Base-by-base conservation (phyloP, 1,139 yeast species). In the Pichia sp. region DNA sequence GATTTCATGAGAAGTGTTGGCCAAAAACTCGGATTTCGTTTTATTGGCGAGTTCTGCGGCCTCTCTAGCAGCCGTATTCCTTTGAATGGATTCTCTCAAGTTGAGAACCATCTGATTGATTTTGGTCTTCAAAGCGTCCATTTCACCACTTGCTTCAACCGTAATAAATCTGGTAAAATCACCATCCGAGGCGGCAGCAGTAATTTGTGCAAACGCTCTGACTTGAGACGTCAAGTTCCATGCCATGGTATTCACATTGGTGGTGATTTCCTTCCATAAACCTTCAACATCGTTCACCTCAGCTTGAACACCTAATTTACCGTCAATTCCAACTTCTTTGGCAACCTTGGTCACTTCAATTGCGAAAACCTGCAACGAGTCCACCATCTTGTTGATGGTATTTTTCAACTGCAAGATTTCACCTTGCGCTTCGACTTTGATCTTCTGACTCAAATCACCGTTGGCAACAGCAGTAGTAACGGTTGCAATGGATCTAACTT, bases 161-260 rank as follows among this genome's bases (percentile, higher is more conserved):
- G 95, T 86, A 54, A 86, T 86, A 58, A 86, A 85, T 52, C 94
- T 72, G 0, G 95, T 85, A 64, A 86, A 86, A 62, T 86, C 95
- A 61, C 95, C 95, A 66, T 86, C 95, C 2, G 95, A 85, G 4
- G 95, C 95, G 35, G 95, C 94, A 29, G 94, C 95, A 0, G 95
- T 86, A 57, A 86, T 86, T 61, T 85, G 95, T 38, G 95, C 95
- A 68, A 86, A 86, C 0, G 95, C 95, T 66, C 95, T 79, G 59
- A 86, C 95, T 67, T 86, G 95, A 1, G 95, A 82, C 0, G 95
- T 86, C 61, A 86, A 76, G 61, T 86, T 86, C 28, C 92, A 81
- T 45, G 95, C 95, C 95, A 86, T 86, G 31, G 94, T 85, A 61
- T 86, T 86, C 54, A 86, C 95, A 64, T 86, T 86, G n/a, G 94